Base-by-base conservation (phyloP, 208 protist genomes). In the Trypanosoma platydactyli region DNA sequence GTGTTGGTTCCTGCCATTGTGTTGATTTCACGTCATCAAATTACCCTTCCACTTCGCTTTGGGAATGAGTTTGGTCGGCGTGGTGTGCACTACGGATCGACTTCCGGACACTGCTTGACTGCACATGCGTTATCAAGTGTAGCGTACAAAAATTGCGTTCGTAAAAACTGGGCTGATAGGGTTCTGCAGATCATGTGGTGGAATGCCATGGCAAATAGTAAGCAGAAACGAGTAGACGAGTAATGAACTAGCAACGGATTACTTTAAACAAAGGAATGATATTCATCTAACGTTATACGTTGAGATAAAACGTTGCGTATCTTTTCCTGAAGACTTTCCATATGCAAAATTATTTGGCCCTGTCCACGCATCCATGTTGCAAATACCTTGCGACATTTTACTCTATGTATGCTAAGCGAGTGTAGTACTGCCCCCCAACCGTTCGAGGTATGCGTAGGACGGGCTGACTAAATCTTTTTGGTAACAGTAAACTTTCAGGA, bases 11-110 rank as follows among this genome's bases (percentile, higher is more conserved):
- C 46, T 18, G 24, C 44, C 7, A 20, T 63, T 35, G 25, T 63
- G 25, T 33, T 53, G 20, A 63, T 63, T 40, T 63, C 57, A 1
- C 44, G 57, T 38, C 35, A 63, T 38, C 29, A 63, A 53, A 63
- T 63, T 20, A 63, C 57, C 1, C 38, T 63, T 4, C 57, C 57
- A 6, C 38, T 63, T 18, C 57, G 45, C 38, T 63, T 63, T 53
- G 57, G 57, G 13, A 63, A 53, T 49, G 40, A 63, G 18, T 63
- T 38, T 18, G 29, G 44, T 63, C 6, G 30, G 9, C 9, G 40
- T 49, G 57, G 57, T 33, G 22, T 63, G 13, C 57, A 49, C 40
- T 63, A 63, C 20, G 57, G 57, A 4, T 50, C 57, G 18, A 42
- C 57, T 4, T 9, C 25, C 20, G 57, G 12, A 13, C 44, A 53